These are phyloP conservation scores for Phytophthora syringae DNA, from an alignment of 352 stramenopile species.

Conservation along the genomic window DNA sequence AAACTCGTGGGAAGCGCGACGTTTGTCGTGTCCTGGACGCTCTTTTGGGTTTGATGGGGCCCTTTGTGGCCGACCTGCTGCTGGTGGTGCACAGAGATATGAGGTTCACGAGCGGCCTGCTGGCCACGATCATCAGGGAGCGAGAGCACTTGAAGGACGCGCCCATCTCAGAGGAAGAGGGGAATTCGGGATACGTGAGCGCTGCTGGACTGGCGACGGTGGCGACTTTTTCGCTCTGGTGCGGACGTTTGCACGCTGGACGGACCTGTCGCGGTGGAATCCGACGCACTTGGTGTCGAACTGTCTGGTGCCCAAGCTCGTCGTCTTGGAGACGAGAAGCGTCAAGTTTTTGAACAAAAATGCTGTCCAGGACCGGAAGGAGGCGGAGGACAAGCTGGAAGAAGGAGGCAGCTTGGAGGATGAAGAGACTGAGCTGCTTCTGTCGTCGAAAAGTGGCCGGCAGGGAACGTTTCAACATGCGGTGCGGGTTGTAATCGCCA, in stretches of 20 bases:
- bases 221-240: slow-evolving; percentile 22
- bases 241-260: slow-evolving; percentile 14
- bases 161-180: slow-evolving; percentile 19
- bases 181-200: slow-evolving; percentile 19
- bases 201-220: slow-evolving; percentile 17
- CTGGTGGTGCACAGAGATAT: slow-evolving; percentile 30
- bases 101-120: slow-evolving; percentile 38
- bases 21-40: slow-evolving; percentile 14
- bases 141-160: slow-evolving; percentile 41
- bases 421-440: slow-evolving; percentile 15
- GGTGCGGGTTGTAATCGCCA: slow-evolving; percentile 1
- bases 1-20: slow-evolving; percentile 3
- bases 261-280: slow-evolving; percentile 22
- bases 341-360: slow-evolving; percentile 30
- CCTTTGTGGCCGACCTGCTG: slow-evolving; percentile 32
- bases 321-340: slow-evolving; percentile 16
- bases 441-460: slow-evolving; percentile 3
- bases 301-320: slow-evolving; percentile 18
- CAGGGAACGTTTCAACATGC: slow-evolving; percentile 9
- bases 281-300: slow-evolving; percentile 20
- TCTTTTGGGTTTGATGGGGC: slow-evolving; percentile 30
- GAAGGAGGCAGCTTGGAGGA: background rate
- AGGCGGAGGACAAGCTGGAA: background rate
- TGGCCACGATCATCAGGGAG: slow-evolving; percentile 33
- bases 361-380: slow-evolving; percentile 12